These are phyloP conservation scores for Rossbeevera mucosa DNA, from an alignment of 768 basidiomycete genomes.

Conservation along the genomic window DNA sequence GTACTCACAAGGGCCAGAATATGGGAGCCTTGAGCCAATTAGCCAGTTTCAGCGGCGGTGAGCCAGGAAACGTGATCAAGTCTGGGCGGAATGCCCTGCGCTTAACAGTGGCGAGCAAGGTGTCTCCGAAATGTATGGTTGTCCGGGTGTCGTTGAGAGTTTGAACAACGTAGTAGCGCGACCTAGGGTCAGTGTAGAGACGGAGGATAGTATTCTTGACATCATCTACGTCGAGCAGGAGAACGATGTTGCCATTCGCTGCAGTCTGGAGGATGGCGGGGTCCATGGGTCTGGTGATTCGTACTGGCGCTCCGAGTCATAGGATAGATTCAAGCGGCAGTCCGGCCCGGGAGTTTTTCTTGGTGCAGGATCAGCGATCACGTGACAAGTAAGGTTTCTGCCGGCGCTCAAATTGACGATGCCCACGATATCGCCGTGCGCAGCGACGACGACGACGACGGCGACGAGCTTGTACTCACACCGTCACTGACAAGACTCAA, in stretches of 20 bases:
- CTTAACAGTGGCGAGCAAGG: background rate
- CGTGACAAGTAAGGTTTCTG: too few species aligned
- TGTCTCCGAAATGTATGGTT: background rate
- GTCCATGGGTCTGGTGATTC: background rate
- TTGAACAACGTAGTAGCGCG: constrained; percentile 4
- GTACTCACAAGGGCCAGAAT: background rate
- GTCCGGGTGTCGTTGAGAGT: background rate
- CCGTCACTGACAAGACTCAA: too few species aligned
- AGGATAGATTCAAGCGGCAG: background rate
- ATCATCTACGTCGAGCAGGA: constrained; percentile 2
- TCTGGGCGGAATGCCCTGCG: background rate
- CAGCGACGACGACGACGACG: background rate
- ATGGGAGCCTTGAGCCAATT: constrained; percentile 1
- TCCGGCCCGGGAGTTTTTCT: background rate
- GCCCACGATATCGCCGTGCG: constrained; percentile 4
- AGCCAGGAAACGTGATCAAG: background rate
- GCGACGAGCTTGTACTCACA: background rate
- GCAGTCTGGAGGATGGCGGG: background rate
- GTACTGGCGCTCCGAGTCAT: too few species aligned
- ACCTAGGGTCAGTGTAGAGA: background rate
- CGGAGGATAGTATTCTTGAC: background rate
- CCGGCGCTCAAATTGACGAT: constrained; percentile 7
- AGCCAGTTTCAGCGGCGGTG: background rate
- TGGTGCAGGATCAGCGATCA: too few species aligned
- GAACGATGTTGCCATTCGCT: background rate